Conservation (phyloP, 495 filamentous ascomycete genomes). For the Penicillium alfredii region DNA sequence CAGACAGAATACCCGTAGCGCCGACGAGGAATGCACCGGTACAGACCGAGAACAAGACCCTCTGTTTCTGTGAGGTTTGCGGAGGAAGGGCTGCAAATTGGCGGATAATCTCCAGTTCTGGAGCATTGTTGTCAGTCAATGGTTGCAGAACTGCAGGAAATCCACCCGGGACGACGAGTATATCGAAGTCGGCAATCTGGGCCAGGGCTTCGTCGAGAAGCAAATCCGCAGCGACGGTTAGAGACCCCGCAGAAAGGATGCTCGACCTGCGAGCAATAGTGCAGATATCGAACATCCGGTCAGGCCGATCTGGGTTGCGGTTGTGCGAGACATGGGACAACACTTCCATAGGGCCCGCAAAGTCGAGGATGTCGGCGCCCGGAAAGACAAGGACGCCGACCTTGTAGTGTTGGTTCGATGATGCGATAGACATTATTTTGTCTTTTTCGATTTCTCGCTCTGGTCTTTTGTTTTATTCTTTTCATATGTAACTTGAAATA, state of each 20-base stretch:
- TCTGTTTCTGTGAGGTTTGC: constrained; percentile 5
- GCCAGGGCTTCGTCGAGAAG: constrained; percentile 54
- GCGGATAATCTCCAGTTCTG: constrained; percentile 25
- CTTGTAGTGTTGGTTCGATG: constrained; percentile 18
- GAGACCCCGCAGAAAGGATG: constrained; percentile 14
- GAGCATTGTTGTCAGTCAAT: constrained; percentile 15
- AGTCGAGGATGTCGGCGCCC: constrained; percentile 54
- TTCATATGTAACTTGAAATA: too few relatives aligned
- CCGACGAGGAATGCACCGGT: constrained; percentile 70
- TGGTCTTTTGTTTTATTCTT: too few relatives aligned
- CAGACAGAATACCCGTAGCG: constrained; percentile 62
- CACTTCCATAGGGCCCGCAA: constrained; percentile 61
- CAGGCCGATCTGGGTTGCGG: constrained; percentile 20
- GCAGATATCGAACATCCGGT: constrained; percentile 25
- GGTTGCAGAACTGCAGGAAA: constrained; percentile 17
- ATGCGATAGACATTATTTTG: too few relatives aligned
- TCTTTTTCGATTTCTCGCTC: too few relatives aligned
- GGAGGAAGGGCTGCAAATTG: constrained; percentile 22
- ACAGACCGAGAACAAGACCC: constrained; percentile 69
- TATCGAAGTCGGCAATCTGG: constrained; percentile 61
- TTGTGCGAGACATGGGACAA: constrained; percentile 29
- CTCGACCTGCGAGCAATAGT: constrained; percentile 34
- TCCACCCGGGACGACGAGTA: constrained; percentile 60
- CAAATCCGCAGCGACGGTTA: constrained; percentile 23
- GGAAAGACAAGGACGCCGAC: constrained; percentile 39